phyloP scores from a whole-genome alignment of 2,329 filamentous ascomycete genomes.

The Blastomyces parvus region DNA sequence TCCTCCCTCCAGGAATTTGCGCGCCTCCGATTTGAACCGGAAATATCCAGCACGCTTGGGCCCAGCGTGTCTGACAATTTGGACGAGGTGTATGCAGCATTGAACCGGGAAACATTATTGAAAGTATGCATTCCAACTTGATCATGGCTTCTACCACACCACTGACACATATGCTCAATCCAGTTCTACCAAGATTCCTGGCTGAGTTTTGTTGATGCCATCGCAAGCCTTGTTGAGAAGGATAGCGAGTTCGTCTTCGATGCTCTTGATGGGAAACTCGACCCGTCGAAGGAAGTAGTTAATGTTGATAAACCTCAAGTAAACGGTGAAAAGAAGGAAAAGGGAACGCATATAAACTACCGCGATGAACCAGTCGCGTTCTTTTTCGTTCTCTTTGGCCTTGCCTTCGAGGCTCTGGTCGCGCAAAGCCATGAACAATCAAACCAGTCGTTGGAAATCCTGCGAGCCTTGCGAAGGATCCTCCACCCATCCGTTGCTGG shows the following conservation, averaged over 20 bases:
- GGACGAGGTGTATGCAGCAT: constrained; percentile 85
- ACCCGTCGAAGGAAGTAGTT: constrained; percentile 7
- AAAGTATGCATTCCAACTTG: constrained; percentile 38
- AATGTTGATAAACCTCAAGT: constrained; percentile 18
- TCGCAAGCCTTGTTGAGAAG: constrained; percentile 92
- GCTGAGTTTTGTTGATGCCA: constrained; percentile 93
- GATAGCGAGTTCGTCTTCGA: constrained; percentile 98
- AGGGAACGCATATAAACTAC: constrained; percentile 82
- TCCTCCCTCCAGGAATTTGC: constrained; percentile 90
- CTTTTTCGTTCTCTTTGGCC: constrained; percentile 95
- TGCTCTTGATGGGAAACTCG: constrained; percentile 71
- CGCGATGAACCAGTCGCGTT: constrained; percentile 96
- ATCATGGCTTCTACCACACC: not conserved
- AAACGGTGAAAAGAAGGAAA: constrained; percentile 41
- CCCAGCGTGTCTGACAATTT: constrained; percentile 75
- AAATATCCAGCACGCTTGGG: constrained; percentile 84
- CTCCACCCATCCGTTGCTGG: constrained; percentile 88
- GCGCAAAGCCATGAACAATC: constrained; percentile 61
- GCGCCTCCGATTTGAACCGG: constrained; percentile 84
- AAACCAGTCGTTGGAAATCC: constrained; percentile 75
- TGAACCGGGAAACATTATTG: constrained; percentile 87
- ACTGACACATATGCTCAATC: constrained; percentile 1
- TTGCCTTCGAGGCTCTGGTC: constrained; percentile 91
- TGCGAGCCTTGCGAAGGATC: constrained; percentile 89
- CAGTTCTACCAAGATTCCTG: constrained; percentile 93